These are phyloP conservation scores for Arabidopsis suecica DNA, from an alignment of 345 rosid genomes.

Conservation along the genomic window DNA sequence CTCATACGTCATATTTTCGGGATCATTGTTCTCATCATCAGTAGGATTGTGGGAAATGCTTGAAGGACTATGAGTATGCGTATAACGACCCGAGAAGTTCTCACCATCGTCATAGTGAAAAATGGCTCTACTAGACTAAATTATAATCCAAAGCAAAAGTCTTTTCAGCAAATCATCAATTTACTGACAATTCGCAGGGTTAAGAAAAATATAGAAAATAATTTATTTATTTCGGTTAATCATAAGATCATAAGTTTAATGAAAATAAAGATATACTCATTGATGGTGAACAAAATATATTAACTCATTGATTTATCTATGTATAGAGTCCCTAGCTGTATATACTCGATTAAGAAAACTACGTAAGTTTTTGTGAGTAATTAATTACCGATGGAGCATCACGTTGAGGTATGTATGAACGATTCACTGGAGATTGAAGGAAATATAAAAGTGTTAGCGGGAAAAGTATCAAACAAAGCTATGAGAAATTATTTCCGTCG, in stretches of 20 bases:
- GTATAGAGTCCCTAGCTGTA: not conserved
- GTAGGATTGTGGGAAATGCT: not conserved
- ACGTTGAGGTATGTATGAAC: constrained; percentile 35
- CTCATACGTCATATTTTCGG: constrained; percentile 36
- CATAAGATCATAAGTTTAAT: not conserved
- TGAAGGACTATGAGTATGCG: not conserved
- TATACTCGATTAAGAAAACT: not conserved
- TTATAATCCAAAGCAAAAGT: not conserved
- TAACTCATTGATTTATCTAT: not conserved
- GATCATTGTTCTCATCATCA: constrained; percentile 10
- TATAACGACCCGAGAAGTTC: constrained; percentile 3
- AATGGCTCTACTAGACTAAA: constrained; percentile 19
- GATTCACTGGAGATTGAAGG: constrained; percentile 21
- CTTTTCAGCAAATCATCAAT: not conserved
- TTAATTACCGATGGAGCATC: constrained; percentile 31
- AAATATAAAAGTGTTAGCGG: constrained; percentile 4
- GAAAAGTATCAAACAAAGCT: not conserved
- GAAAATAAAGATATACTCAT: not conserved
- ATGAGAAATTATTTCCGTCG: not conserved
- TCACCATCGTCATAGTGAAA: constrained; percentile 6
- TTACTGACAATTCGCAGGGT: not conserved
- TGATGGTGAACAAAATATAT: not conserved
- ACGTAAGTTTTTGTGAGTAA: not conserved
- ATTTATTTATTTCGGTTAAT: not conserved
- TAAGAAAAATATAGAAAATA: not conserved